Evolutionary conservation across 176 grass and related monocot genomes (phyloP).

Genomic region (Musa beccarii): DNA sequence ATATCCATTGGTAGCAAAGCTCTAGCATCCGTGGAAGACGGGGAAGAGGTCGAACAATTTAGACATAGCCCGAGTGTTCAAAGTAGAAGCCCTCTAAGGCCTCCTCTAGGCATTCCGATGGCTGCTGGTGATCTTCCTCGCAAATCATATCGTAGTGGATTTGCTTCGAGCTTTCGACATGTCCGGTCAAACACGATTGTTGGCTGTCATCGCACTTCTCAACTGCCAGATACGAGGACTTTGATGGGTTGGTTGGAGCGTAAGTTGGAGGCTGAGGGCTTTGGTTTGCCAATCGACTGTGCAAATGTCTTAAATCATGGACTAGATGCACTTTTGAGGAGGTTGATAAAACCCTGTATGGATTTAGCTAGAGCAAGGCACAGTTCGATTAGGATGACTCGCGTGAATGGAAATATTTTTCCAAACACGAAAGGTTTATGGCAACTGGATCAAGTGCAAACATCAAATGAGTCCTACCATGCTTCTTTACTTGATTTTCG

Average conservation of each 20-base stretch:
- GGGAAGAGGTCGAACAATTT: conserved; percentile 82
- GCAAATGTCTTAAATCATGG: conserved; percentile 60
- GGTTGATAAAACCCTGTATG: conserved; percentile 45
- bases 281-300: conserved; percentile 32
- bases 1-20: conserved; percentile 29
- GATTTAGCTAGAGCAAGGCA: conserved; percentile 47
- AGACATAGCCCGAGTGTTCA: conserved; percentile 47
- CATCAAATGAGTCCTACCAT: neutral
- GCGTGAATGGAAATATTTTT: conserved; percentile 17
- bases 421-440: conserved; percentile 18
- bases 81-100: conserved; percentile 45
- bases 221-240: conserved; percentile 47
- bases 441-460: neutral
- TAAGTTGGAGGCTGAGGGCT: conserved; percentile 44
- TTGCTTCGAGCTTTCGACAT: neutral
- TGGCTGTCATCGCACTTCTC: neutral
- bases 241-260: conserved; percentile 36
- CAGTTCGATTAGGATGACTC: neutral
- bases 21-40: conserved; percentile 61
- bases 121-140: neutral
- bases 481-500: conserved; percentile 42
- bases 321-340: conserved; percentile 42
- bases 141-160: neutral
- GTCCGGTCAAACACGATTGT: neutral
- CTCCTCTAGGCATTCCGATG: conserved; percentile 42